phyloP scores from a whole-genome alignment of 495 filamentous ascomycete species.

The Xylaria scruposa region DNA sequence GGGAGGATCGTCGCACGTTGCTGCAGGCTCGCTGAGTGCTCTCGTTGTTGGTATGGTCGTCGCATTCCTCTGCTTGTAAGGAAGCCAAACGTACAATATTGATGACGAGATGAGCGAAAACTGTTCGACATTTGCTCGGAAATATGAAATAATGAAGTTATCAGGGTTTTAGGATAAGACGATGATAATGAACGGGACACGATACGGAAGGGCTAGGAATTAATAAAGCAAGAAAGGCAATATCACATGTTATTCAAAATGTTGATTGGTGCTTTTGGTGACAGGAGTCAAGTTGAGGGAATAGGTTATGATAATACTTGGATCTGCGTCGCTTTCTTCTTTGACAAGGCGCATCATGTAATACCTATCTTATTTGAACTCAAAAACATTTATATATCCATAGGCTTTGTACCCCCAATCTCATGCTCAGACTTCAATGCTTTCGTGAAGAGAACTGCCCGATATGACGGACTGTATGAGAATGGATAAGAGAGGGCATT shows the following conservation, averaged over 20 bases:
- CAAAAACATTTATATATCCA: not conserved
- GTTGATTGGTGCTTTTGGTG: not conserved
- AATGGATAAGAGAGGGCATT: not conserved
- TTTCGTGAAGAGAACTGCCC: not conserved
- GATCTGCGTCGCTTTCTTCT: not conserved
- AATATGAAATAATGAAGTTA: not conserved
- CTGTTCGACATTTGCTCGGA: not conserved
- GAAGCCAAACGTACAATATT: slow-evolving; percentile 3
- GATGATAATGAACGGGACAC: not conserved
- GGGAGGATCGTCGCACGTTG: slow-evolving; percentile 38
- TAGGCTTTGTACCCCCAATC: not conserved
- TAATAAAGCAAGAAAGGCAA: slow-evolving; percentile 15
- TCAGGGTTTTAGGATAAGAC: not conserved
- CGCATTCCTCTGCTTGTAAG: slow-evolving; percentile 43
- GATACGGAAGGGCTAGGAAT: slow-evolving; percentile 2
- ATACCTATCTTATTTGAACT: not conserved
- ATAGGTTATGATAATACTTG: not conserved
- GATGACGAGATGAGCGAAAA: not conserved
- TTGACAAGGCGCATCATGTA: not conserved
- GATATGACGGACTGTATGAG: not conserved
- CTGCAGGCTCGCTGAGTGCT: slow-evolving; percentile 41
- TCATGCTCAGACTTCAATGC: not conserved
- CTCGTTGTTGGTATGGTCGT: slow-evolving; percentile 44
- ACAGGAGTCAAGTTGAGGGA: not conserved
- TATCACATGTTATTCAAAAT: not conserved